Conservation (phyloP, 139 green algal species). For the Edaphochlamys debaryana region DNA sequence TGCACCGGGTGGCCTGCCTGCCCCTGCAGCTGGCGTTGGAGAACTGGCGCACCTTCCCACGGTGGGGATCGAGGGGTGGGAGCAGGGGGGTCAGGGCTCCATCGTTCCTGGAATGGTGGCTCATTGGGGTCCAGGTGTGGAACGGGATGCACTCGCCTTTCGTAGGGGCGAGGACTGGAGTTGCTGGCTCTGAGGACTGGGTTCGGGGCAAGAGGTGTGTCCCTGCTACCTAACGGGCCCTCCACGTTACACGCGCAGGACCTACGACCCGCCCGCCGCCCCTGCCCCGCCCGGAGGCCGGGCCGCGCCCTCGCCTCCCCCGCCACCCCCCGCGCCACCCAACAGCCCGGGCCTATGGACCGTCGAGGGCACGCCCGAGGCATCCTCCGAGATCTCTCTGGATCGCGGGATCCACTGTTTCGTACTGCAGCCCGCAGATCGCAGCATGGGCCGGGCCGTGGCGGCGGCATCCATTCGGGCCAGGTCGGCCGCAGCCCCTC, state of each 20-base stretch:
- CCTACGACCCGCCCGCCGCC: no score
- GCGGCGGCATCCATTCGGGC: background rate
- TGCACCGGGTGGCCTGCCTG: conserved; percentile 11
- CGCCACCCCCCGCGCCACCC: no score
- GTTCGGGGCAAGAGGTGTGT: background rate
- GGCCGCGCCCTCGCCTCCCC: no score
- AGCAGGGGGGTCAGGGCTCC: background rate
- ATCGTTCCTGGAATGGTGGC: no score
- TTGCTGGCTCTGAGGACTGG: background rate
- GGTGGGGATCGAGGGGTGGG: background rate
- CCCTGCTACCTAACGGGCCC: background rate
- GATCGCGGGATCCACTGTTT: no score
- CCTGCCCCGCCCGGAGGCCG: no score
- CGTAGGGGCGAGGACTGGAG: background rate
- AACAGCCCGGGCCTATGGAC: no score
- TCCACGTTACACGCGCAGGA: no score
- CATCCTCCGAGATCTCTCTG: no score
- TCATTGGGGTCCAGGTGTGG: background rate
- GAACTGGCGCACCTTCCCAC: conserved; percentile 11
- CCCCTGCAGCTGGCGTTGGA: background rate
- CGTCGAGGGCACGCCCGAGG: no score
- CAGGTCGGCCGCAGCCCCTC: background rate
- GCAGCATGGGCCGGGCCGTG: no score
- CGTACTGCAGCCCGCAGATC: no score
- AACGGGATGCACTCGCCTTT: background rate